Conservation (phyloP, 176 grass and related monocot species). For the Avena insularis region DNA sequence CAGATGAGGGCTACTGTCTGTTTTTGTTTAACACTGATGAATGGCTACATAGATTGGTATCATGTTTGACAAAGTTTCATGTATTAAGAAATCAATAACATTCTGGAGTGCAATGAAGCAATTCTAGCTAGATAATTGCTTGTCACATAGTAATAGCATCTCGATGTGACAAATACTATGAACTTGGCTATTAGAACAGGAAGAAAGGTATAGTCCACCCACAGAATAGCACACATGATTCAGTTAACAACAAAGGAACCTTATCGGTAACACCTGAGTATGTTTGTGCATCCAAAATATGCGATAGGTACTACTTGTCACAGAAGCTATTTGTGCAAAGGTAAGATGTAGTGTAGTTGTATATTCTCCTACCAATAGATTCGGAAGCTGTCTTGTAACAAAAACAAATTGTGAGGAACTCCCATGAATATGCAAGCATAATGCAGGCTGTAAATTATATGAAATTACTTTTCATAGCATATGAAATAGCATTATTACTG, state of each 20-base stretch:
- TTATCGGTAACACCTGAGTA: neutral
- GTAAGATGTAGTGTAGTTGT: neutral
- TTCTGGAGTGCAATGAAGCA: neutral
- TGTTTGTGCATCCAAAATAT: slow-evolving; percentile 9
- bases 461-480: neutral
- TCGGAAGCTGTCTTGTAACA: neutral
- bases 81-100: neutral
- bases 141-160: no score
- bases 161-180: neutral
- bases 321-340: neutral
- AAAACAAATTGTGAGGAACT: neutral
- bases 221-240: neutral
- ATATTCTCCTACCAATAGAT: neutral
- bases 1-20: neutral
- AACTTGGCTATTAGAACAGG: neutral
- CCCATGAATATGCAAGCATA: neutral
- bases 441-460: neutral
- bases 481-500: neutral
- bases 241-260: neutral
- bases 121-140: neutral
- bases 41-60: neutral
- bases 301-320: neutral
- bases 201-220: neutral
- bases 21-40: neutral
- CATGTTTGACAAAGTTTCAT: neutral